phyloP scores from a whole-genome alignment of 305 asterid genomes.

The Nicotiana rustica region DNA sequence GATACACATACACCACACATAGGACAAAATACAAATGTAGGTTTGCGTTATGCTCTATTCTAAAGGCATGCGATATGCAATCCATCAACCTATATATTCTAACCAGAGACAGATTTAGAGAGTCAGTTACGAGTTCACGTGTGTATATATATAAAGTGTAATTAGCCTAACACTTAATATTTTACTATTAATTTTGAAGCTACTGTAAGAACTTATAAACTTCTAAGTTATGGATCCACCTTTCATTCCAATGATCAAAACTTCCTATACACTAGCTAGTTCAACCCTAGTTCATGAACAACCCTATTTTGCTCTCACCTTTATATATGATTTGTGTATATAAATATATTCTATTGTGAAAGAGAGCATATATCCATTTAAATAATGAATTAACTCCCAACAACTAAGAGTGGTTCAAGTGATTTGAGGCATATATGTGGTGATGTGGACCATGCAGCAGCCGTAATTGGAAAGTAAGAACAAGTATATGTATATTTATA shows the following conservation, averaged over 20 bases:
- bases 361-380: constrained; percentile 31
- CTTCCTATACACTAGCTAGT: not conserved
- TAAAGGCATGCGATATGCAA: not conserved
- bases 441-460: constrained; percentile 38
- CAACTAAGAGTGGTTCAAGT: constrained; percentile 47
- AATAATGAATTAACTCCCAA: constrained; percentile 9
- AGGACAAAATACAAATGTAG: not conserved
- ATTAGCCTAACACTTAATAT: no score
- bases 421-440: constrained; percentile 35
- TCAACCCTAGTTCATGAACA: constrained; percentile 2
- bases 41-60: not conserved
- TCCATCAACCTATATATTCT: not conserved
- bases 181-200: no score
- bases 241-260: not conserved
- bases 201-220: no score
- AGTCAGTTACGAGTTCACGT: no score
- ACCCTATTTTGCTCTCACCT: not conserved
- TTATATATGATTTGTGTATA: not conserved
- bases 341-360: constrained; percentile 28
- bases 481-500: not conserved
- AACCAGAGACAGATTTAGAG: no score
- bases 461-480: constrained; percentile 28
- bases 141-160: no score
- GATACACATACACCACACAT: not conserved
- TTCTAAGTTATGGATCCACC: no score